Evolutionary conservation across 2,329 filamentous ascomycete species (phyloP).

Genomic region (Lasiodiplodia sp.): DNA sequence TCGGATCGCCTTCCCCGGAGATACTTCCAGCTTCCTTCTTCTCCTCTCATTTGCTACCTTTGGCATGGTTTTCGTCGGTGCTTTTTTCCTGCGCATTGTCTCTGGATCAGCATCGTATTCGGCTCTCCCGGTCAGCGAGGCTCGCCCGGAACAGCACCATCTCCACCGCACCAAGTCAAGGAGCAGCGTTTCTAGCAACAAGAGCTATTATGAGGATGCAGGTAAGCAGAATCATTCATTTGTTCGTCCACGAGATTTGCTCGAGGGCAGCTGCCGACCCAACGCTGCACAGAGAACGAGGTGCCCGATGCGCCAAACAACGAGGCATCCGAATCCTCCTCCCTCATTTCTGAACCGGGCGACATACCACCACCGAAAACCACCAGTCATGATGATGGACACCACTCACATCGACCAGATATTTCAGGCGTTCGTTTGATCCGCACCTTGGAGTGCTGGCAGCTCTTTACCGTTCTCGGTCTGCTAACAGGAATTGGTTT

Average conservation of each 20-base stretch:
- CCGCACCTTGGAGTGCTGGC: slow-evolving; percentile 82
- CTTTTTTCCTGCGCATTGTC: slow-evolving; percentile 86
- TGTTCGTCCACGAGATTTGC: slow-evolving; percentile 21
- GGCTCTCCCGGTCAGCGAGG: slow-evolving; percentile 58
- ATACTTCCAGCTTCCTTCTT: slow-evolving; percentile 81
- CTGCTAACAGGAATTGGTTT: slow-evolving; percentile 91
- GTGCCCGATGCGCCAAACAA: slow-evolving; percentile 15
- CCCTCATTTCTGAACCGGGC: slow-evolving; percentile 74
- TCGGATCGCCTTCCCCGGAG: slow-evolving; percentile 78
- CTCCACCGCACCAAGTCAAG: slow-evolving; percentile 56
- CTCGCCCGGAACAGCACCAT: slow-evolving; percentile 42
- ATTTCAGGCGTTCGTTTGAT: slow-evolving; percentile 84
- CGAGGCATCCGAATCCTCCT: slow-evolving; percentile 77
- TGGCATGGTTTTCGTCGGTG: slow-evolving; percentile 74
- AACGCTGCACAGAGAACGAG: slow-evolving; percentile 24
- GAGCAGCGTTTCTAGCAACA: slow-evolving; percentile 52
- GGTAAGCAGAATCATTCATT: slow-evolving; percentile 62
- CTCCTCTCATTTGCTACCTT: slow-evolving; percentile 83
- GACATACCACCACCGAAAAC: slow-evolving; percentile 55
- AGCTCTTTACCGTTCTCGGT: slow-evolving; percentile 85
- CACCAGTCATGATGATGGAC: slow-evolving; percentile 62
- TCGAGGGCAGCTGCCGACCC: slow-evolving; percentile 28
- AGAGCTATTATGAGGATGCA: slow-evolving; percentile 60
- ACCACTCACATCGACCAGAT: slow-evolving; percentile 84
- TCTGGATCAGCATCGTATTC: slow-evolving; percentile 63